Evolutionary conservation across 2,329 filamentous ascomycete species (phyloP).

Genomic region (Tolypocladium tropicale): DNA sequence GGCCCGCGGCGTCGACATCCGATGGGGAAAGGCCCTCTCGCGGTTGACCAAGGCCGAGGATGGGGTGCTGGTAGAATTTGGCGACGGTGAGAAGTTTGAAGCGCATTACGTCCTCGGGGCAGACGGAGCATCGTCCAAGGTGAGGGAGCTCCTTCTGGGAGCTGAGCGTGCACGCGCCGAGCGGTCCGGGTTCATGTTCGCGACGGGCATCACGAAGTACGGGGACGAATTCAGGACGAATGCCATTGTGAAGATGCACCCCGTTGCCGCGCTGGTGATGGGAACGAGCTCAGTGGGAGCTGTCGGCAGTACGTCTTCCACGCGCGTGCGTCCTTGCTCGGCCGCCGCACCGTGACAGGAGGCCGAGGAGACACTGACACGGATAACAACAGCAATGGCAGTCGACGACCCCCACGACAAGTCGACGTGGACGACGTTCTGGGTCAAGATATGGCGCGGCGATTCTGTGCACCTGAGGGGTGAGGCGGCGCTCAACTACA

Average conservation of each 20-base stretch:
- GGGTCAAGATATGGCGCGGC: slow-evolving; percentile 24
- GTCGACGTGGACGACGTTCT: slow-evolving; percentile 21
- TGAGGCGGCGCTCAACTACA: slow-evolving; percentile 21
- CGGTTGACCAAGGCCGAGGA: slow-evolving; percentile 1
- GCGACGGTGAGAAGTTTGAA: slow-evolving; percentile 8
- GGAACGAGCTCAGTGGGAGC: slow-evolving; percentile 15
- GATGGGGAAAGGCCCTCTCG: slow-evolving; percentile 16
- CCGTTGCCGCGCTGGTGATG: slow-evolving; percentile 19
- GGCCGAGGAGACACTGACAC: not conserved
- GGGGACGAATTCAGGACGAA: slow-evolving; percentile 14
- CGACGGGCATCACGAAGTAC: slow-evolving; percentile 15
- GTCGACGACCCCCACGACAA: slow-evolving; percentile 11
- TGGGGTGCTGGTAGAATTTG: slow-evolving; percentile 14
- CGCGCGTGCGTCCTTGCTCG: not conserved
- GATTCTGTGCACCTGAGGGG: slow-evolving; percentile 17
- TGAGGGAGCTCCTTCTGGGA: not conserved
- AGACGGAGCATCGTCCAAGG: slow-evolving; percentile 17
- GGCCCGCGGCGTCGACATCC: slow-evolving; percentile 19
- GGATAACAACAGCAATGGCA: slow-evolving; percentile 9
- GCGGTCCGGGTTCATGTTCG: slow-evolving; percentile 14
- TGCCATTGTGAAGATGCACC: slow-evolving; percentile 16
- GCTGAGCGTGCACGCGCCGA: not conserved
- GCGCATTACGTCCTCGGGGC: slow-evolving; percentile 16
- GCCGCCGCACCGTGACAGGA: not conserved
- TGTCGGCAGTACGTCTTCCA: slow-evolving; percentile 16